These are phyloP conservation scores for Typha latifolia DNA, from an alignment of 176 grass and related monocot species.

Conservation along the genomic window DNA sequence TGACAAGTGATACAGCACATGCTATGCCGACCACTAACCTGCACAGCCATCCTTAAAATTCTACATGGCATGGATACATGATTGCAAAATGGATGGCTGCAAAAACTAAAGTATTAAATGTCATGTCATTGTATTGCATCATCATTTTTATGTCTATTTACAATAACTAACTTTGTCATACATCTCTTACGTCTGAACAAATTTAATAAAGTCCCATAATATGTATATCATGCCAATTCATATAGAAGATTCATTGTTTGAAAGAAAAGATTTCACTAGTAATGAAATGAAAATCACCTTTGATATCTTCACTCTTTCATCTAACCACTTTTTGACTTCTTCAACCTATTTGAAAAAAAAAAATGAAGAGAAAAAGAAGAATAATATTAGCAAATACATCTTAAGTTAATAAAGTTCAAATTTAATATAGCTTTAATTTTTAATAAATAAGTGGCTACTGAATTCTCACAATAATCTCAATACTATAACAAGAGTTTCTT, in stretches of 20 bases:
- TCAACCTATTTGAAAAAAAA: conserved; percentile 47
- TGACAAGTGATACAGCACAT: too few relatives aligned
- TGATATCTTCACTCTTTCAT: conserved; percentile 54
- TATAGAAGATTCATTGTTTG: background rate
- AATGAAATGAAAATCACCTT: conserved; percentile 43
- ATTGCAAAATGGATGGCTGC: too few relatives aligned
- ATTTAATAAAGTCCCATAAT: background rate
- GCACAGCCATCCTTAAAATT: too few relatives aligned
- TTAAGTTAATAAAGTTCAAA: background rate
- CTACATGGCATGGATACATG: too few relatives aligned
- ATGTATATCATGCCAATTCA: background rate
- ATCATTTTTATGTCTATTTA: too few relatives aligned
- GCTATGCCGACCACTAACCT: too few relatives aligned
- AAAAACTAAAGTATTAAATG: too few relatives aligned
- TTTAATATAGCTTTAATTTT: background rate
- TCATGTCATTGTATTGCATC: too few relatives aligned
- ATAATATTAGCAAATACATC: conserved; percentile 7
- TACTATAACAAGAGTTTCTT: too few relatives aligned
- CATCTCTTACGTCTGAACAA: too few relatives aligned
- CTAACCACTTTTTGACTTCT: conserved; percentile 89
- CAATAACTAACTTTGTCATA: too few relatives aligned
- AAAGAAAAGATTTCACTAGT: background rate
- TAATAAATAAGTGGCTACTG: background rate
- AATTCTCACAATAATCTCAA: background rate
- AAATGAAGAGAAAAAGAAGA: conserved; percentile 24